Evolutionary conservation across 352 stramenopile species (phyloP).

Genomic region (Globisporangium carolinianum): DNA sequence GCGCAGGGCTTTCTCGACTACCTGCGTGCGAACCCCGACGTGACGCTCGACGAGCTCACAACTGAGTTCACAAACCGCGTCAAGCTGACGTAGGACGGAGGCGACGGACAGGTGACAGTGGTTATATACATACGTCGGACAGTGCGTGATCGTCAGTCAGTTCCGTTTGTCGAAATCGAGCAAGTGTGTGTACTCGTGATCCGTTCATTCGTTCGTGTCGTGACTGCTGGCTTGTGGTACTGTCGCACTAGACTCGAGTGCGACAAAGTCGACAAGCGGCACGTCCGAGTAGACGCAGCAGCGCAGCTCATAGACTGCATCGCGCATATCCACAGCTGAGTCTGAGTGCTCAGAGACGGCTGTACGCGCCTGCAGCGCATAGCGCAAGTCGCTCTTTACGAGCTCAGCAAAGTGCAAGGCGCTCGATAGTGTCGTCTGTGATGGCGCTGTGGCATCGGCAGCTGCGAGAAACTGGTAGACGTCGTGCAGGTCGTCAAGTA

Average conservation of each 20-base stretch:
- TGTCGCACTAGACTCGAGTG: neutral
- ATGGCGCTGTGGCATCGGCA: neutral
- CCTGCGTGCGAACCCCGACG: conserved; percentile 60
- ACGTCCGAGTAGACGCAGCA: conserved; percentile 27
- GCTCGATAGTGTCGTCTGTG: neutral
- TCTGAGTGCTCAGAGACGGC: neutral
- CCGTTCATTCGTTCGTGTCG: neutral
- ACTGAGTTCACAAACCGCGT: conserved; percentile 71
- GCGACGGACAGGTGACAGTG: too few relatives aligned
- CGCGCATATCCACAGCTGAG: neutral
- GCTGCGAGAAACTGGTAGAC: neutral
- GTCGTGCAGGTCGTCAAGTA: neutral
- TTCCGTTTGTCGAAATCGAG: too few relatives aligned
- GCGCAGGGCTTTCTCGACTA: conserved; percentile 70
- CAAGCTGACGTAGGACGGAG: conserved; percentile 20
- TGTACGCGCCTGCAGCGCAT: neutral
- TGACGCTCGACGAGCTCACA: conserved; percentile 61
- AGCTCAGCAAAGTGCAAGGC: neutral
- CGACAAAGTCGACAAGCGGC: conserved; percentile 17
- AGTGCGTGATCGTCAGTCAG: too few relatives aligned
- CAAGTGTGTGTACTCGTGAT: neutral
- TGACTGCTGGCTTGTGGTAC: neutral
- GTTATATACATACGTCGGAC: too few relatives aligned
- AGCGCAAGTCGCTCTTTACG: neutral
- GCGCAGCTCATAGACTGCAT: conserved; percentile 19